phyloP scores from a whole-genome alignment of 768 basidiomycete species.

The Rubroboletus satanas region DNA sequence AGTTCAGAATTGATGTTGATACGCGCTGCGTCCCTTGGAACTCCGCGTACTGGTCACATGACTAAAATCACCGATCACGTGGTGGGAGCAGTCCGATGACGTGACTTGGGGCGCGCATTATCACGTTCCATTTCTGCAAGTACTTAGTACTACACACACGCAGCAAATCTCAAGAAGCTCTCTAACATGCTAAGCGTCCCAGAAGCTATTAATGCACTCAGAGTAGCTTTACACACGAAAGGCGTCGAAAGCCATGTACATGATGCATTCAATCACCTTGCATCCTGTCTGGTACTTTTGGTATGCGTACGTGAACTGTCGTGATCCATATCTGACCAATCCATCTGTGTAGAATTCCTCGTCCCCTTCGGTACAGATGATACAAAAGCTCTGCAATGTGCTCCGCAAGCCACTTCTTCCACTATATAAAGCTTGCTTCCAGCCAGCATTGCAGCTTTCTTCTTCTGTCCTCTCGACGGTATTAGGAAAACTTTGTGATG shows the following conservation, averaged over 20 bases:
- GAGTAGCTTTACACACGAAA: constrained; percentile 26
- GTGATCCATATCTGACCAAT: background rate
- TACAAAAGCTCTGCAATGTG: constrained; percentile 37
- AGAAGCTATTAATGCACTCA: constrained; percentile 32
- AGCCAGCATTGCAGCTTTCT: constrained; percentile 39
- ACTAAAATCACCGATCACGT: constrained; percentile 29
- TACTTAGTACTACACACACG: background rate
- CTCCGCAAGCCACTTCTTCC: constrained; percentile 42
- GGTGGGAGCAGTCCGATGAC: background rate
- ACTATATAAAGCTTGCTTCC: constrained; percentile 41
- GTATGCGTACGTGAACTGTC: constrained; percentile 30
- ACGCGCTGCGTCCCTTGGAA: constrained; percentile 21
- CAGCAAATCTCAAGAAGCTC: background rate
- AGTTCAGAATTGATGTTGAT: constrained; percentile 5
- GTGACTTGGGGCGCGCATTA: constrained; percentile 3
- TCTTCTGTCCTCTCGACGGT: constrained; percentile 39
- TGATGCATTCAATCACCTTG: constrained; percentile 38
- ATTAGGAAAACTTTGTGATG: constrained; percentile 36
- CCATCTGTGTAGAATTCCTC: constrained; percentile 36
- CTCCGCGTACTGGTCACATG: constrained; percentile 27
- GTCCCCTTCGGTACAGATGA: constrained; percentile 33
- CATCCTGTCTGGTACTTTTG: constrained; percentile 41
- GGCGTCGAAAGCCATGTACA: constrained; percentile 29
- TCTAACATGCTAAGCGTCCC: constrained; percentile 24
- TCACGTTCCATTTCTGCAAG: background rate